A percentile compares a stretch with the other conserved stretches of the same genome.
Conservation (phyloP, 2,329 filamentous ascomycete genomes). For the Cladosporium sp. region DNA sequence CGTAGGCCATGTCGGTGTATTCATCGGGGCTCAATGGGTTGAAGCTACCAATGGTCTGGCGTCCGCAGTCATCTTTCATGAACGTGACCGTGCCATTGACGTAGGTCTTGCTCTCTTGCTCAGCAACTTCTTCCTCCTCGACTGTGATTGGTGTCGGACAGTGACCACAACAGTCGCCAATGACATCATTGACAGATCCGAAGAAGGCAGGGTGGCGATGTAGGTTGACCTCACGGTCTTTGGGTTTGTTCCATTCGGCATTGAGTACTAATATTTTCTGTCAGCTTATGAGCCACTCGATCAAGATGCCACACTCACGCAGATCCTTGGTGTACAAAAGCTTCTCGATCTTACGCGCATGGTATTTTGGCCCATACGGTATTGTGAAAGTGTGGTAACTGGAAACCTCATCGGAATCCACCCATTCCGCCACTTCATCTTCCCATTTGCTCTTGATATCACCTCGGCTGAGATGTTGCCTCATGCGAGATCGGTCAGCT, state of each 20-base stretch:
- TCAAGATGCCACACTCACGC: conserved; percentile 17
- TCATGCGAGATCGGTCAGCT: conserved; percentile 41
- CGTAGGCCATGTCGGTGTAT: conserved; percentile 89
- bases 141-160: conserved; percentile 67
- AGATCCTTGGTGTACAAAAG: conserved; percentile 77
- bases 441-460: conserved; percentile 75
- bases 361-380: conserved; percentile 56
- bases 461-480: conserved; percentile 48
- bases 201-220: conserved; percentile 87
- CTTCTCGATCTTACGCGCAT: conserved; percentile 71
- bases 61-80: conserved; percentile 74
- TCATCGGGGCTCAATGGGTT: conserved; percentile 77
- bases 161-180: conserved; percentile 75
- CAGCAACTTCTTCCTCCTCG: conserved; percentile 66
- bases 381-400: conserved; percentile 68
- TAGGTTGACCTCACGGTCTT: conserved; percentile 70
- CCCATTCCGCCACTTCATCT: conserved; percentile 81
- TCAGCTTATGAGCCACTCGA: background rate
- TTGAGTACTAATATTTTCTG: conserved; percentile 55
- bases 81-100: conserved; percentile 71
- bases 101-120: conserved; percentile 70
- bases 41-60: conserved; percentile 69
- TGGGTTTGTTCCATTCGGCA: conserved; percentile 77
- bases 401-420: conserved; percentile 69
- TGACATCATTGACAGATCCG: conserved; percentile 67